Conservation (phyloP, 2,329 filamentous ascomycete species). For the Penicillium sp. region DNA sequence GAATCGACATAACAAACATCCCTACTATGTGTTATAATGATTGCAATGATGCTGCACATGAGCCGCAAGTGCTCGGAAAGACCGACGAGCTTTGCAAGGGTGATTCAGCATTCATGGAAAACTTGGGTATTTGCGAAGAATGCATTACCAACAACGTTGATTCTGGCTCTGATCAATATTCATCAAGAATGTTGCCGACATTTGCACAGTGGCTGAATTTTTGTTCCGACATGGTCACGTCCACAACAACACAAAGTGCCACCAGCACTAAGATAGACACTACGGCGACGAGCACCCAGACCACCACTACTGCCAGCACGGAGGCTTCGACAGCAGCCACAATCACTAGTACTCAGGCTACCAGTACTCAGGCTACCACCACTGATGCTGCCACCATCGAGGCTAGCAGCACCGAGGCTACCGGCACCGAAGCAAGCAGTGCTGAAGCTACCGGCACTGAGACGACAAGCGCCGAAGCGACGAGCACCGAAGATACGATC, state of each 20-base stretch:
- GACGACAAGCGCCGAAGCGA: background rate
- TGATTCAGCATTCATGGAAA: slow-evolving; percentile 13
- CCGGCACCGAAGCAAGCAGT: background rate
- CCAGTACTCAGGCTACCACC: background rate
- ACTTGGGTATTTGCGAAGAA: slow-evolving; percentile 9
- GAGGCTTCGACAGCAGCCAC: background rate
- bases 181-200: slow-evolving; percentile 12
- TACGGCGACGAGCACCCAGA: background rate
- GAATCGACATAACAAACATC: background rate
- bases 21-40: slow-evolving; percentile 12
- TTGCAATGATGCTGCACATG: slow-evolving; percentile 9
- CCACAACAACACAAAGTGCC: background rate
- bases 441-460: background rate
- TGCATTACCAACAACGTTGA: slow-evolving; percentile 8
- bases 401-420: background rate
- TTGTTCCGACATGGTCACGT: slow-evolving; percentile 12
- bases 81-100: slow-evolving; percentile 9
- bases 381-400: background rate
- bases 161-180: slow-evolving; percentile 6
- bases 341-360: background rate
- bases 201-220: slow-evolving; percentile 20
- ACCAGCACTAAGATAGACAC: background rate
- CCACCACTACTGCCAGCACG: background rate
- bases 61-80: slow-evolving; percentile 8
- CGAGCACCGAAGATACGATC: background rate